Evolutionary conservation across 2,329 filamentous ascomycete species (phyloP), one percentile per base, ranked within the genome.

Genomic region (Curvularia lunata): DNA sequence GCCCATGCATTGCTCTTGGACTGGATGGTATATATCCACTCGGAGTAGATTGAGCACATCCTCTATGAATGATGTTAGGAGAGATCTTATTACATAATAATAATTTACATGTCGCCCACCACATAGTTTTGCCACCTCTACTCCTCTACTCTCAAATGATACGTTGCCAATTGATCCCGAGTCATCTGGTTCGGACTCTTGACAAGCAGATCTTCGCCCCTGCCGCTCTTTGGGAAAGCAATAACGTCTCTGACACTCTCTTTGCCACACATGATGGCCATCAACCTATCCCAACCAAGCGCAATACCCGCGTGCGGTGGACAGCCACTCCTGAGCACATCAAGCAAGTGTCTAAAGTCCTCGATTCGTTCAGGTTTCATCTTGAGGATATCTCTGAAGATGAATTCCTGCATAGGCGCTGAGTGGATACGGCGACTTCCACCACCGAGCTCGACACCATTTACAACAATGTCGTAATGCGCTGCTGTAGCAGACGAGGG

Each of bases 241-340:
- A 99, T 97, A 1, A 99, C 94, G 79, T 99, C 94, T 58, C 91
- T 83, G 3, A 99, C 89, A 1, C 89, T 92, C 10, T 89, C 83
- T 30, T 85, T 88, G 1, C 88, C 89, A 21, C 89, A 85, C 82
- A 99, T 85, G 0, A 97, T 81, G 0, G 94, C 89, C 38, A 95
- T 83, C 48, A 99, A 77, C 4, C 95, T 84, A 75, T 99, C 95
- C 74, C 97, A 97, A 0, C 95, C 95, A 16, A 99, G 80, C 0
- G 95, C 95, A 63, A 99, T 90, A 0, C 95, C 95, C 0, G 95
- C 93, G 73, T 99, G 95, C 0, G 95, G 96, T 12, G 95, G 95
- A 79, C 95, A 98, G 0, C 94, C 96, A 0, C 91, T 87, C 7
- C 86, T 82, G 7, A 99, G 82, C 0, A 93, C 93, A 63, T 91